These are phyloP conservation scores for Neopestalotiopsis sp. DNA, from an alignment of 2,329 filamentous ascomycete species.

Conservation along the genomic window DNA sequence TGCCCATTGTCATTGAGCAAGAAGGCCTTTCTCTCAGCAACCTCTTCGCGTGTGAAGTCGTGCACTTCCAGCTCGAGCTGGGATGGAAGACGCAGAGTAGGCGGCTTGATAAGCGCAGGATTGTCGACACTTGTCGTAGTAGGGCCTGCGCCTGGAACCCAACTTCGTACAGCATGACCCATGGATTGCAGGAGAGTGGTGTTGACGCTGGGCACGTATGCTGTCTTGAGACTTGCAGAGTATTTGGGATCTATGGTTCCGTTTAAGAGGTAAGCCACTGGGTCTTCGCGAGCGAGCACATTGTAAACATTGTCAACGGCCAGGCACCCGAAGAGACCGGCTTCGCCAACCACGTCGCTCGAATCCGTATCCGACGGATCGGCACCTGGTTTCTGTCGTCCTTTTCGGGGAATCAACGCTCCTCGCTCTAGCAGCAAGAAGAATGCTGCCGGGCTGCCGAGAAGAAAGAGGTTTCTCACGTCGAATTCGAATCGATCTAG, in stretches of 20 bases:
- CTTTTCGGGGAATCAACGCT: conserved; percentile 75
- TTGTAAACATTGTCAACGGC: conserved; percentile 98
- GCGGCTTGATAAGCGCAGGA: conserved; percentile 37
- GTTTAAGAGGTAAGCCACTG: conserved; percentile 92
- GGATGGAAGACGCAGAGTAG: conserved; percentile 57
- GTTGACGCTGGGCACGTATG: conserved; percentile 77
- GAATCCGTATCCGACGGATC: conserved; percentile 65
- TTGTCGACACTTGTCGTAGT: conserved; percentile 36
- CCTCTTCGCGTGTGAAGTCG: conserved; percentile 89
- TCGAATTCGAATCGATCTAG: conserved; percentile 85
- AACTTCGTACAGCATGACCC: conserved; percentile 64
- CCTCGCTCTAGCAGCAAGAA: conserved; percentile 85
- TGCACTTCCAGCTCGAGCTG: conserved; percentile 93
- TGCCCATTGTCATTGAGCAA: conserved; percentile 96
- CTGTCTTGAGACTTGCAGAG: conserved; percentile 75
- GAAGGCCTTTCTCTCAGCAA: conserved; percentile 87
- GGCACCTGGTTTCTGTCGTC: conserved; percentile 76
- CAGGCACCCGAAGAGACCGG: conserved; percentile 84
- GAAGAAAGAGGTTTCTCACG: conserved; percentile 86
- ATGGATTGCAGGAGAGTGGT: conserved; percentile 70
- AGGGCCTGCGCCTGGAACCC: conserved; percentile 58
- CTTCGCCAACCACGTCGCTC: conserved; percentile 73
- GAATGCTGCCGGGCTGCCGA: conserved; percentile 89
- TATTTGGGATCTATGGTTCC: conserved; percentile 86
- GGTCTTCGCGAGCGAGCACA: conserved; percentile 72